These are phyloP conservation scores for Thermomucor indicae-seudaticae DNA, from an alignment of 371 early-diverging fungal genomes.

Conservation along the genomic window DNA sequence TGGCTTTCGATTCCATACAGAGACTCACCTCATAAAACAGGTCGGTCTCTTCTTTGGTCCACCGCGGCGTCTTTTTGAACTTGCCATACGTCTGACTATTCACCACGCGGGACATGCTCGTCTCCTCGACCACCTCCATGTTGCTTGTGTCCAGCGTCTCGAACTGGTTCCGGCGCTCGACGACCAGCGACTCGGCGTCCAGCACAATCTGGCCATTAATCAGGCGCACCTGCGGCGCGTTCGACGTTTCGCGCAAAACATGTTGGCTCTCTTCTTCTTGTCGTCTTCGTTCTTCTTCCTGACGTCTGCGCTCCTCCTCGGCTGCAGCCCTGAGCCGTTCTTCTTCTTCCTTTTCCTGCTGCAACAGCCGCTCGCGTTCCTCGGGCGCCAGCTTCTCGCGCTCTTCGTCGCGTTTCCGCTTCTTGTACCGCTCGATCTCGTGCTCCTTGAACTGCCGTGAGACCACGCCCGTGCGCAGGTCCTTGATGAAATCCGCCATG, in stretches of 20 bases:
- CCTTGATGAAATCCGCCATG: conserved; percentile 45
- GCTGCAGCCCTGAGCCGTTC: conserved; percentile 16
- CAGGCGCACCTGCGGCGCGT: conserved; percentile 57
- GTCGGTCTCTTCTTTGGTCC: conserved; percentile 59
- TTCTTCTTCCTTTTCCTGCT: conserved; percentile 7
- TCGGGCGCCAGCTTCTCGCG: no score
- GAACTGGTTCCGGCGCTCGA: conserved; percentile 31
- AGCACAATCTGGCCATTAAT: conserved; percentile 64
- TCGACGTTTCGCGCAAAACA: conserved; percentile 5
- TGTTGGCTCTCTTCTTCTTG: neutral
- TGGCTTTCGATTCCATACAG: neutral
- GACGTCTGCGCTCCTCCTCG: conserved; percentile 25
- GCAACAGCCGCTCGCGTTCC: conserved; percentile 4
- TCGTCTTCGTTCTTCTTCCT: neutral
- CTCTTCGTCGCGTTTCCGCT: conserved; percentile 20
- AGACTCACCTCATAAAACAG: conserved; percentile 54
- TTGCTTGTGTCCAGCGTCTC: conserved; percentile 25
- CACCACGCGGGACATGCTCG: conserved; percentile 42
- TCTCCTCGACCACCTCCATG: conserved; percentile 71
- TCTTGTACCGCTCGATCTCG: conserved; percentile 22
- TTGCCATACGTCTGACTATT: conserved; percentile 56
- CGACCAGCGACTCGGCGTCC: conserved; percentile 55
- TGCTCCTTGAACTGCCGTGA: conserved; percentile 44
- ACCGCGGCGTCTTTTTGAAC: conserved; percentile 29
- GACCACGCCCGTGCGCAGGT: conserved; percentile 43